Evolutionary conservation across 1,284 basidiomycete species (phyloP).

Genomic region (Apiotrichum siamense): DNA sequence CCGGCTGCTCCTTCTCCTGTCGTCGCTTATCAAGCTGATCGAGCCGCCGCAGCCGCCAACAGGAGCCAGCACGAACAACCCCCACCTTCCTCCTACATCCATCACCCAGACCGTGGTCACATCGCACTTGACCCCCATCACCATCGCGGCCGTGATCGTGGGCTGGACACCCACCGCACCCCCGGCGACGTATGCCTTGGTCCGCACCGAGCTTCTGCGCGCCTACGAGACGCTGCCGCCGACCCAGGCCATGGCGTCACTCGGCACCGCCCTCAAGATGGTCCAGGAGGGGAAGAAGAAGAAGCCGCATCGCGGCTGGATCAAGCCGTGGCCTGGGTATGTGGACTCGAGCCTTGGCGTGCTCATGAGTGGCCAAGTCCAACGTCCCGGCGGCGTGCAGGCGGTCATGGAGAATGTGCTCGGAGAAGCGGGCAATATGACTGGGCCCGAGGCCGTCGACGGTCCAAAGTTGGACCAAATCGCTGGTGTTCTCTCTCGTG

Average conservation of each 20-base stretch:
- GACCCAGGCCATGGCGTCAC: slow-evolving; percentile 24
- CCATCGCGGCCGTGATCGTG: slow-evolving; percentile 25
- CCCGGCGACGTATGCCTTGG: slow-evolving; percentile 11
- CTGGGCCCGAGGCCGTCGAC: slow-evolving; percentile 23
- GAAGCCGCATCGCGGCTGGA: slow-evolving; percentile 21
- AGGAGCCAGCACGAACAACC: slow-evolving; percentile 10
- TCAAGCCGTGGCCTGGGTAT: slow-evolving; percentile 30
- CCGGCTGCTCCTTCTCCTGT: background rate
- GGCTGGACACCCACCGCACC: slow-evolving; percentile 31
- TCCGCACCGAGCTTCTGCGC: slow-evolving; percentile 17
- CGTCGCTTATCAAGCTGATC: slow-evolving; percentile 20
- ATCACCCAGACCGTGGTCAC: slow-evolving; percentile 28
- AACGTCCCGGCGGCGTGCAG: slow-evolving; percentile 30
- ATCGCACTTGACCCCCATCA: slow-evolving; percentile 24
- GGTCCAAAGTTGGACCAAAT: slow-evolving; percentile 34
- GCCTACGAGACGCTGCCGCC: slow-evolving; percentile 20
- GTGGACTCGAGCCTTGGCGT: slow-evolving; percentile 24
- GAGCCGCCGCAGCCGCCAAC: slow-evolving; percentile 15
- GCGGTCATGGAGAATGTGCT: slow-evolving; percentile 39
- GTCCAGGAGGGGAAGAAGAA: slow-evolving; percentile 6
- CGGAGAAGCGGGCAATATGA: slow-evolving; percentile 29
- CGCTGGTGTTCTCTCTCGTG: slow-evolving; percentile 27
- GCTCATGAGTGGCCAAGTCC: slow-evolving; percentile 29
- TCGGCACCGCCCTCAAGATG: slow-evolving; percentile 27
- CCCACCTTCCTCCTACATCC: slow-evolving; percentile 17